Percentiles rank a stretch among this genome's conserved stretches.
Evolutionary conservation across 2,329 filamentous ascomycete genomes (phyloP).

Genomic region (Conoideocrella luteorostrata): DNA sequence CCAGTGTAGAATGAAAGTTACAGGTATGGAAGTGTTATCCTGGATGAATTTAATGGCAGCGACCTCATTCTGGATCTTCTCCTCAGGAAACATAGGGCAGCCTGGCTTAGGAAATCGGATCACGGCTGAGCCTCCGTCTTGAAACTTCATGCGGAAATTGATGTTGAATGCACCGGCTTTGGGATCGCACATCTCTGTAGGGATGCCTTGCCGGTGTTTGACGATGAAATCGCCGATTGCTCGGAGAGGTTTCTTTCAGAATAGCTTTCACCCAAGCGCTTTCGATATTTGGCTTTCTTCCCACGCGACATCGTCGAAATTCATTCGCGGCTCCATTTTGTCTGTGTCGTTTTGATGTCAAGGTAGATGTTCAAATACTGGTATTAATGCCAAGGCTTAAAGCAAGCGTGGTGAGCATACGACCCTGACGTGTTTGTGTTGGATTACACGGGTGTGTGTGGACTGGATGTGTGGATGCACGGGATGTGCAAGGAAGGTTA

Average conservation of each 20-base stretch:
- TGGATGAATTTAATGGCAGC: constrained; percentile 10
- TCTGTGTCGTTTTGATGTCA: too few relatives aligned
- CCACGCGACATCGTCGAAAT: constrained; percentile 6
- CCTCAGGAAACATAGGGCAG: constrained; percentile 10
- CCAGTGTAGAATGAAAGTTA: constrained; percentile 11
- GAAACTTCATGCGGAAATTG: constrained; percentile 9
- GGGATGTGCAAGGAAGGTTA: too few relatives aligned
- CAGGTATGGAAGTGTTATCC: constrained; percentile 9
- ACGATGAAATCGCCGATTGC: constrained; percentile 7
- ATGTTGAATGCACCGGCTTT: constrained; percentile 7
- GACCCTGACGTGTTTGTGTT: too few relatives aligned
- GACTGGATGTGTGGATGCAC: too few relatives aligned
- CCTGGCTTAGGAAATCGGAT: constrained; percentile 10
- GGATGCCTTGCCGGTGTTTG: constrained; percentile 6
- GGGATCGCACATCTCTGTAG: constrained; percentile 3
- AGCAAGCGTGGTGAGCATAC: too few relatives aligned
- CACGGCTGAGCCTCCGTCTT: constrained; percentile 6
- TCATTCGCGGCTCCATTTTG: constrained; percentile 5
- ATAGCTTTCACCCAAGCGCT: constrained; percentile 1
- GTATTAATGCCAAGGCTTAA: too few relatives aligned
- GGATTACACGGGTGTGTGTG: too few relatives aligned
- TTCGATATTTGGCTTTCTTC: constrained; percentile 6
- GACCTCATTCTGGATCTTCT: constrained; percentile 12
- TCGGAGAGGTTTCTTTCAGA: constrained; percentile 1
- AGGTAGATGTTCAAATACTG: too few relatives aligned